Evolutionary conservation across 2,329 filamentous ascomycete genomes (phyloP).

Genomic region (Neobulgaria alba): DNA sequence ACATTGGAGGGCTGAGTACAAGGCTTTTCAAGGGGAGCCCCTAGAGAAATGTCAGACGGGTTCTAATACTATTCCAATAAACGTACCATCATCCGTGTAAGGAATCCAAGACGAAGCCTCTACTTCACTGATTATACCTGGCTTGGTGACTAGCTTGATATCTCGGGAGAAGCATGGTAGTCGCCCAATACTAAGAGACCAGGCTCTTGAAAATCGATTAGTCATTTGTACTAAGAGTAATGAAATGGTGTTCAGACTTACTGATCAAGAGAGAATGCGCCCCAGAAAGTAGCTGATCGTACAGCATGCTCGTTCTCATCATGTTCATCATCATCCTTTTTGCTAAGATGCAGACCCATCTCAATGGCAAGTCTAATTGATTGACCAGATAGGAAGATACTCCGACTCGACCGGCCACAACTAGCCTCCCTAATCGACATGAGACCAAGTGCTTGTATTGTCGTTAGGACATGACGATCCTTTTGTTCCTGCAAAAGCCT

Average conservation of each 20-base stretch:
- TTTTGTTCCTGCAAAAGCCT: slow-evolving; percentile 44
- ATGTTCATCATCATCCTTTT: slow-evolving; percentile 20
- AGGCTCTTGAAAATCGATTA: slow-evolving; percentile 39
- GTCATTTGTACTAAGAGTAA: slow-evolving; percentile 34
- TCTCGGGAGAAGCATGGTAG: slow-evolving; percentile 52
- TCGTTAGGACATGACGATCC: slow-evolving; percentile 56
- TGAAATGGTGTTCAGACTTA: slow-evolving; percentile 46
- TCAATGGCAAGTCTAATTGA: slow-evolving; percentile 62
- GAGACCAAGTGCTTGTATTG: slow-evolving; percentile 65
- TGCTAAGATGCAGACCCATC: slow-evolving; percentile 22
- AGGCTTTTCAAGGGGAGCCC: slow-evolving; percentile 45
- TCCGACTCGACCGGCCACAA: slow-evolving; percentile 62
- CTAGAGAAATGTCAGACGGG: slow-evolving; percentile 10
- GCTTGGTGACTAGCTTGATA: slow-evolving; percentile 48
- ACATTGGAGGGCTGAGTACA: slow-evolving; percentile 59
- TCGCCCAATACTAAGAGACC: slow-evolving; percentile 56
- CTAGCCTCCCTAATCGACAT: slow-evolving; percentile 71
- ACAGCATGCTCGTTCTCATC: slow-evolving; percentile 41
- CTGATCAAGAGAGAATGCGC: slow-evolving; percentile 41
- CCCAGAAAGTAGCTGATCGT: slow-evolving; percentile 45
- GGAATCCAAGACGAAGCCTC: slow-evolving; percentile 46
- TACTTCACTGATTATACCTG: slow-evolving; percentile 49
- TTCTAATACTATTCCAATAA: neutral
- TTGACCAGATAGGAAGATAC: slow-evolving; percentile 64
- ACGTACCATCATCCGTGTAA: slow-evolving; percentile 27